These are phyloP conservation scores for Penicillium concentricum DNA, from an alignment of 2,329 filamentous ascomycete species.

Conservation along the genomic window DNA sequence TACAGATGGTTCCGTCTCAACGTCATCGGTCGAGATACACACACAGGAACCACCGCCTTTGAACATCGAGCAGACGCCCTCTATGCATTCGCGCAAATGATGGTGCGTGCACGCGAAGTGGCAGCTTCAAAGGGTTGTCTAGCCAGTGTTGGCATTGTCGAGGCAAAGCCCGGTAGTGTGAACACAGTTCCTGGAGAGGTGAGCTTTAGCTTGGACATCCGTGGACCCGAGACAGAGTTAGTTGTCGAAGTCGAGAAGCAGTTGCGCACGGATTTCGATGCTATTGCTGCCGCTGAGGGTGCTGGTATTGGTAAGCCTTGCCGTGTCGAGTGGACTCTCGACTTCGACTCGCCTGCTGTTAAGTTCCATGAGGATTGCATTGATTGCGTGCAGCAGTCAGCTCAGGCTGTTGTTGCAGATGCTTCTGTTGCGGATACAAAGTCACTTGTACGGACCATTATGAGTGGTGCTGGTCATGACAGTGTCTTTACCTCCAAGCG, in stretches of 20 bases:
- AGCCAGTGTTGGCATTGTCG: conserved; percentile 69
- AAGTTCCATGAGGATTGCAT: conserved; percentile 69
- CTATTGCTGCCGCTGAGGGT: conserved; percentile 59
- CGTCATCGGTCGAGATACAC: conserved; percentile 65
- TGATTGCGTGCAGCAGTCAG: conserved; percentile 60
- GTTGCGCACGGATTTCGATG: conserved; percentile 58
- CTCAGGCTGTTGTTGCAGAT: conserved; percentile 57
- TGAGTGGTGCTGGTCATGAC: conserved; percentile 65
- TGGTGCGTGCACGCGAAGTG: conserved; percentile 63
- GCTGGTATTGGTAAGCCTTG: conserved; percentile 54
- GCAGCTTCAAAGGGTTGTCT: conserved; percentile 61
- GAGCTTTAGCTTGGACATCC: conserved; percentile 67
- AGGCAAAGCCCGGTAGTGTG: conserved; percentile 64
- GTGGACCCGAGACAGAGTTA: conserved; percentile 56
- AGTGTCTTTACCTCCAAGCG: conserved; percentile 60
- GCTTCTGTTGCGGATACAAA: conserved; percentile 38
- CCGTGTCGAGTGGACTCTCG: conserved; percentile 58
- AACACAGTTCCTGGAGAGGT: conserved; percentile 72
- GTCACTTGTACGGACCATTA: conserved; percentile 54
- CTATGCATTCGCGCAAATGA: conserved; percentile 66
- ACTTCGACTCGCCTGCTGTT: conserved; percentile 61
- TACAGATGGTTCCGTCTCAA: conserved; percentile 72
- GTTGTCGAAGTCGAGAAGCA: conserved; percentile 59
- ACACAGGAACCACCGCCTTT: conserved; percentile 74
- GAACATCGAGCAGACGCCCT: conserved; percentile 66